Base-by-base conservation (phyloP, 2,329 filamentous ascomycete genomes). In the Plenodomus lindquistii region DNA sequence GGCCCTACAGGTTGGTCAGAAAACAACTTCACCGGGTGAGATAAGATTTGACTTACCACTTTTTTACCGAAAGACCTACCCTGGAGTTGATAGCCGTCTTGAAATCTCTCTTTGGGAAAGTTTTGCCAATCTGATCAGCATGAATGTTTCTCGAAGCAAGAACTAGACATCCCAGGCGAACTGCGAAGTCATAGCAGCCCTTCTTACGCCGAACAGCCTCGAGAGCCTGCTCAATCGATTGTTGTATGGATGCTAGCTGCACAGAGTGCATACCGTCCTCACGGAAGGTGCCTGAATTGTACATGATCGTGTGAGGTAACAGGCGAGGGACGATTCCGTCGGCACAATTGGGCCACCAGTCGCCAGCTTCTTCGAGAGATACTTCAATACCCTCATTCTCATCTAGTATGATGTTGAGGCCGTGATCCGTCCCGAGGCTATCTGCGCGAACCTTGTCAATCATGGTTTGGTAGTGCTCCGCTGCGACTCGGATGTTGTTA, bases 371-470 rank as follows among this genome's bases (percentile, higher is more conserved):
- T 15, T 58, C 42, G 2, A 67, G 48, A 1, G 52, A 21, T 6
- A 69, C 54, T 13, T 63, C 37, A 11, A 52, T 38, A 3, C 62
- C 67, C 36, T 69, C 66, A 19, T 22, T 37, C 2, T 57, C 48
- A 42, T 71, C 67, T 2, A 70, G 53, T 9, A 70, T 44, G 10
- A 69, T 52, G 35, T 62, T 60, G 17, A 59, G 31, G n/a, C 47
- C 21, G 17, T 52, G 37, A 11, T 54, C 40, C 1, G 45, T 10
- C 8, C 55, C 50, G 29, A 46, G 57, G 3, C 37, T 43, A 3
- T 58, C 57, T n/a, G 42, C 41, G 1, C 46, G 40, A 2, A 63
- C 46, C 21, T 63, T 65, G 6, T 60, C 43, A 3, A 69, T 50
- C 44, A 66, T 37, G 8, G 52, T 63, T 5, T 40, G 35, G 42